Base-by-base conservation (phyloP, 768 basidiomycete genomes). In the Mycena venus region DNA sequence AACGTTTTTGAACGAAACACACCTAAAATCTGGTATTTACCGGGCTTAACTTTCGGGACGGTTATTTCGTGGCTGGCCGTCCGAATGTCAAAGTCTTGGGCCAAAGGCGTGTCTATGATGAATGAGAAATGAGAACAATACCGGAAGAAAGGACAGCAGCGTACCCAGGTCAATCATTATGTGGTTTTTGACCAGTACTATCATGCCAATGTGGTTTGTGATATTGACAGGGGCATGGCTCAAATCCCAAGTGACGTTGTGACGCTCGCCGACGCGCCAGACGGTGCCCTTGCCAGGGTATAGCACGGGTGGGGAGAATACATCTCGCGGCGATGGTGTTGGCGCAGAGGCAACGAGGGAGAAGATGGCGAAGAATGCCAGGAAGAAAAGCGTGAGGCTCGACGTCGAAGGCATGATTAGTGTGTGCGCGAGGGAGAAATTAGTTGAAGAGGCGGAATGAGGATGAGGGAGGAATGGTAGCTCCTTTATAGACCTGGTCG, bases 201-300 rank as follows among this genome's bases (percentile, higher is more conserved):
- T 83, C 68, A 76, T 80, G n/a, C 85, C 87, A 27, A 78, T 65
- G n/a, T 69, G 76, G 81, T 89, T 88, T 34, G 87, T 88, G 77
- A 89, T 88, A 21, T 84, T 76, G 44, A 60, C 71, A 7, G 88
- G 88, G 21, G 87, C 80, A 42, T 80, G 66, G 58, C 53, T 3
- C n/a, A 74, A 84, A n/a, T 76, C 87, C 90, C 90, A 91, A 23
- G 88, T 90, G 23, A 91, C 89, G 11, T 84, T 89, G 63, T 88
- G 80, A 2, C 74, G 81, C 63, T 86, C 70, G 7, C 88, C 88
- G 15, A 87, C 82, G 31, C 79, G 78, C 90, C 89, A 90, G 32
- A 88, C 81, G 6, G 86, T 84, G 14, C 76, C 76, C 0, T 82
- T 79, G 12, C 79, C 81, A 19, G 90, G 90, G 71, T 81, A 86